A percentile compares a stretch with the other conserved stretches of the same genome.
Conservation (phyloP, 805 yeast genomes). For the Wickerhamomyces chambardii region DNA sequence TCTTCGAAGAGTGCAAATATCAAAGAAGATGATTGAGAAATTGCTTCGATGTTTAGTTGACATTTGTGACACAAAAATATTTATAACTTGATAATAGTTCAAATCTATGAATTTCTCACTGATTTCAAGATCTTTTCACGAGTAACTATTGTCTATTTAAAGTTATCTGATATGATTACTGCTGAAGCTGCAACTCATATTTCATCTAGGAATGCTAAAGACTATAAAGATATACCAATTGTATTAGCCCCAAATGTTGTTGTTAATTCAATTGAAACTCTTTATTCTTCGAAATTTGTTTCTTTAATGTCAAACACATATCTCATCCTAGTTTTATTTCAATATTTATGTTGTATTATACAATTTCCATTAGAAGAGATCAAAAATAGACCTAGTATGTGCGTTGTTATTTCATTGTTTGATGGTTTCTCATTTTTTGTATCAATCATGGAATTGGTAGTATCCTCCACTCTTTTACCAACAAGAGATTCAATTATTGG, state of each 20-base stretch:
- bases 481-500: constrained; percentile 1
- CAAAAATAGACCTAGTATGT: constrained; percentile 10
- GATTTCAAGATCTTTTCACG: no score
- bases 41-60: no score
- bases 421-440: constrained; percentile 3
- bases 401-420: constrained; percentile 4
- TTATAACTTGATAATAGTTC: background rate
- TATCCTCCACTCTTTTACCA: constrained; percentile 4
- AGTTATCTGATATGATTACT: background rate
- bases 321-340: constrained; percentile 1
- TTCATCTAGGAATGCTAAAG: background rate
- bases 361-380: constrained; percentile 10
- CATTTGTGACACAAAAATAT: no score
- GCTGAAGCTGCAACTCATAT: background rate
- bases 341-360: constrained; percentile 8
- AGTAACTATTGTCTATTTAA: no score
- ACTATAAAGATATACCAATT: background rate
- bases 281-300: background rate
- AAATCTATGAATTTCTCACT: no score
- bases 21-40: no score
- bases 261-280: background rate
- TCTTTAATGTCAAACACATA: background rate
- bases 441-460: background rate
- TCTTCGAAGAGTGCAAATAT: no score
- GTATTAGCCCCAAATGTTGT: constrained; percentile 3